Base-by-base conservation (phyloP, 345 rosid species). In the Dovyalis caffra region DNA sequence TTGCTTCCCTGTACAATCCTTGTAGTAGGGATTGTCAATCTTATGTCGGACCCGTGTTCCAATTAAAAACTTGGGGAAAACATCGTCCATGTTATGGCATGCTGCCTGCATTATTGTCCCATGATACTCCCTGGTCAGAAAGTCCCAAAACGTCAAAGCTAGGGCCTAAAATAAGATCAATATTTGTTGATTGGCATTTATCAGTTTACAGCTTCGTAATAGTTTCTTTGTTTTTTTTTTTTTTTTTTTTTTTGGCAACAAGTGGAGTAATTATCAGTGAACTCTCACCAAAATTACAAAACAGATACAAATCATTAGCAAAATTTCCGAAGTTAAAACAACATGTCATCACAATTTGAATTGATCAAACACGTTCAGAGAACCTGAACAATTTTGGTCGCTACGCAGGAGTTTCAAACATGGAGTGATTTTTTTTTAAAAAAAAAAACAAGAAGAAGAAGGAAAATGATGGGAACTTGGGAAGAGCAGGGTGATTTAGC, bases 251-350 rank as follows among this genome's bases (percentile, higher is more conserved):
- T 40, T 2, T 12, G 15, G 62, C 61, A 32, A 12, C 62, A 2
- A 33, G 43, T 64, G 5, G 40, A 1, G n/a, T 18, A 20, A 64
- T 16, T 3, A n/a, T n/a, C n/a, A n/a, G n/a, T n/a, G n/a, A n/a
- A n/a, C 28, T 33, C 49, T 43, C 3, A 21, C 16, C 58, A 62
- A 26, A 28, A 10, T 43, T 23, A 28, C 57, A 65, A 34, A 64
- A 34, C 47, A 64, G 35, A 34, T 64, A 26, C 58, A 74, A 25
- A 28, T 68, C 66, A 64, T 45, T 51, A n/a, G 70, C 63, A 51
- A 65, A 15, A 49, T 28, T 71, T 57, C 74, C 4, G 25, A 37
- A n/a, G 38, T 31, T 5, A 64, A 34, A 45, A 10, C 34, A 67
- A n/a, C 9, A 23, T 66, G 72, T 6, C 65, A 66, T 72, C 43